Percentiles rank a stretch among this genome's conserved stretches.
Evolutionary conservation across 83 land plant genomes (phyloP).

Genomic region (Larix sibirica): DNA sequence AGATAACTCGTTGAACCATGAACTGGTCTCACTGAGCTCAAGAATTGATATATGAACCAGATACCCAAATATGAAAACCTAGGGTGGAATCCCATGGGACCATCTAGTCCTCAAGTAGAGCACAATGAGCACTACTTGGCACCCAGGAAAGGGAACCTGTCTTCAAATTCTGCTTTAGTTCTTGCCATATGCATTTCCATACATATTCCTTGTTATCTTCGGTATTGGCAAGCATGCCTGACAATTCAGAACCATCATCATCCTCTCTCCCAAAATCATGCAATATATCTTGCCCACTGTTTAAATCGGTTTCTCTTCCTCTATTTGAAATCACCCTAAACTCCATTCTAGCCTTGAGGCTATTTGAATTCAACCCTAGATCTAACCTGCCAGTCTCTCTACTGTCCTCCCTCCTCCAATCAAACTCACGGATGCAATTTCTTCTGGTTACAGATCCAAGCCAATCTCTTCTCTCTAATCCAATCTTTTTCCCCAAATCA

Average conservation of each 20-base stretch:
- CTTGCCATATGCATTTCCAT: slow-evolving; percentile 37
- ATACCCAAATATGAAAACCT: not conserved
- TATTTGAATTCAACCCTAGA: not conserved
- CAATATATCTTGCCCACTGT: not conserved
- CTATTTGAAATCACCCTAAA: not conserved
- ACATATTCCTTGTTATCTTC: not conserved
- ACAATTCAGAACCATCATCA: not conserved
- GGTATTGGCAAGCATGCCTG: not conserved
- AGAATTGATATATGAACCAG: not conserved
- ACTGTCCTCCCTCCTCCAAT: not conserved
- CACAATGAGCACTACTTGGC: slow-evolving; percentile 36
- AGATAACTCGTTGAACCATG: not conserved
- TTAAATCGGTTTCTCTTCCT: not conserved
- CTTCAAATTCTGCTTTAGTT: slow-evolving; percentile 27
- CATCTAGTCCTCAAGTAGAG: slow-evolving; percentile 28
- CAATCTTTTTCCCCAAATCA: slow-evolving; percentile 16
- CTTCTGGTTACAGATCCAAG: not conserved
- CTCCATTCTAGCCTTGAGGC: not conserved
- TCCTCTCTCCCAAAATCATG: not conserved
- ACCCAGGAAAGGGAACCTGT: slow-evolving; percentile 31
- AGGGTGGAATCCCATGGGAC: not conserved
- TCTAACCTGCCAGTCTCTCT: not conserved
- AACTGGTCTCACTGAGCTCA: not conserved
- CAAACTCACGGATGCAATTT: not conserved
- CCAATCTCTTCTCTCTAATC: not conserved